Conservation (phyloP, 2,329 filamentous ascomycete species). For the Alternaria solani region DNA sequence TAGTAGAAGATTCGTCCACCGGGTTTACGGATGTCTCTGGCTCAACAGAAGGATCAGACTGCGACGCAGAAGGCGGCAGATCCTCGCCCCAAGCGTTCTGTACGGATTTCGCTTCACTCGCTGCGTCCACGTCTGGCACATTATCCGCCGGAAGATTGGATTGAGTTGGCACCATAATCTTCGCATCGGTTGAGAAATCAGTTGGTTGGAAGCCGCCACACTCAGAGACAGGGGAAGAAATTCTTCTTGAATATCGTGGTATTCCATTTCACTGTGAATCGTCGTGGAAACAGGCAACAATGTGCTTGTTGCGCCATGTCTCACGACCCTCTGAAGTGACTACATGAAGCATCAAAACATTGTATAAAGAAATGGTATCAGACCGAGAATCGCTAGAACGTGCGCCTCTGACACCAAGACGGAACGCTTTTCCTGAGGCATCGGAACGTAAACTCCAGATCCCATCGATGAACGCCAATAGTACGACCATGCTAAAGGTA, state of each 20-base stretch:
- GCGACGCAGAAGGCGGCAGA: neutral
- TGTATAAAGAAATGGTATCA: neutral
- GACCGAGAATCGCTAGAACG: neutral
- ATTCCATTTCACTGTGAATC: neutral
- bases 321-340: neutral
- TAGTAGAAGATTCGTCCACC: neutral
- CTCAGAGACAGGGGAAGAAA: neutral
- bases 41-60: neutral
- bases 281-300: constrained; percentile 1
- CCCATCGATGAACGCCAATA: constrained; percentile 25
- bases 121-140: neutral
- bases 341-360: neutral
- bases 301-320: neutral
- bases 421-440: neutral
- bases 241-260: neutral
- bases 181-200: neutral
- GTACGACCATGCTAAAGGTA: constrained; percentile 24
- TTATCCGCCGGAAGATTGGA: neutral
- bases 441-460: constrained; percentile 17
- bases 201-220: neutral
- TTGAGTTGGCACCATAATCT: neutral
- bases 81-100: constrained; percentile 1
- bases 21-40: neutral
- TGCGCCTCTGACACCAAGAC: neutral
- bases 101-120: neutral